phyloP scores from a whole-genome alignment of 345 rosid species.

The Rhizophora mangle region DNA sequence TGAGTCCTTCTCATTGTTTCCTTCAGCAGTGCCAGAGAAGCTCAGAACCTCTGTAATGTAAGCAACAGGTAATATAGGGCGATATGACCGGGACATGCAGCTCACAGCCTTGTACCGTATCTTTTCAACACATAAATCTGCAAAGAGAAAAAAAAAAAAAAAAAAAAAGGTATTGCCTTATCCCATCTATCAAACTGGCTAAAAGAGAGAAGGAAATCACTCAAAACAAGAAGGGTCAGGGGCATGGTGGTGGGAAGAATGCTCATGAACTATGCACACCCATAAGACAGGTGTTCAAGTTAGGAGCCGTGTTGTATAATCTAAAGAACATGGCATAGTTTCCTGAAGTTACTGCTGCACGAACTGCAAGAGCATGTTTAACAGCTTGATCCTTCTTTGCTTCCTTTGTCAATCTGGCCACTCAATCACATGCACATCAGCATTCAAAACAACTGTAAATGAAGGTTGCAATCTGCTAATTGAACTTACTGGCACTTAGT shows the following conservation, averaged over 20 bases:
- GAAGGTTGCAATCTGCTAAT: too few species aligned
- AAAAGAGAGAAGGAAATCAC: not conserved
- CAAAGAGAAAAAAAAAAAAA: conserved; percentile 2
- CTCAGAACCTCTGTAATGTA: conserved; percentile 73
- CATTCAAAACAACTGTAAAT: conserved; percentile 4
- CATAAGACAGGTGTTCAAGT: conserved; percentile 84
- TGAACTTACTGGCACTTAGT: too few species aligned
- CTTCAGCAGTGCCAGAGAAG: conserved; percentile 48
- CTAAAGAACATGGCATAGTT: conserved; percentile 84
- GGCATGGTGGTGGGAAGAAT: not conserved
- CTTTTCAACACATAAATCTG: conserved; percentile 90
- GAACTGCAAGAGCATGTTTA: conserved; percentile 93
- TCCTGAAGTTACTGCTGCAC: conserved; percentile 89
- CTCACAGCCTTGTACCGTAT: conserved; percentile 89
- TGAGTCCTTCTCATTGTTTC: conserved; percentile 46
- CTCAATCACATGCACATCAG: conserved; percentile 18
- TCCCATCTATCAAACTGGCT: not conserved
- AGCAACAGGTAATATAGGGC: conserved; percentile 77
- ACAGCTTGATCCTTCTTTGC: conserved; percentile 74
- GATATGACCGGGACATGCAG: conserved; percentile 85
- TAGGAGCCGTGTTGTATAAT: conserved; percentile 82
- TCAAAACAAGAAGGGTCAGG: not conserved
- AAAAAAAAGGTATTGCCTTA: not conserved
- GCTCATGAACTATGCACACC: conserved; percentile 43
- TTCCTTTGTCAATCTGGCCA: conserved; percentile 63